phyloP scores from a whole-genome alignment of 768 basidiomycete species.

The Hericium rajendrae region DNA sequence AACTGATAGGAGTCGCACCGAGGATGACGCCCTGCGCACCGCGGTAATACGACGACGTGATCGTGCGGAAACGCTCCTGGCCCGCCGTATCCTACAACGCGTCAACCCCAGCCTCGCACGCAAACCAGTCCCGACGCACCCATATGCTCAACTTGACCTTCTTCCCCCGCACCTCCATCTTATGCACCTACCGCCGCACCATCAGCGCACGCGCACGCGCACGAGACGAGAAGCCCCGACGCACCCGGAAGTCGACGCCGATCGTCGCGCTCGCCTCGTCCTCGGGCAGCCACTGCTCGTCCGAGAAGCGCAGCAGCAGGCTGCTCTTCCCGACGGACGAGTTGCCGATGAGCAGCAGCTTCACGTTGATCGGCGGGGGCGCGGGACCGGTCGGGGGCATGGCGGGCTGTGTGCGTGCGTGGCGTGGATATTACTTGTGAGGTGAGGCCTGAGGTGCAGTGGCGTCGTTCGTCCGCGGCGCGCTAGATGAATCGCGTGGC shows the following conservation, averaged over 20 bases:
- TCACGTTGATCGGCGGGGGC: conserved; percentile 54
- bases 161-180: conserved; percentile 76
- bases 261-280: conserved; percentile 84
- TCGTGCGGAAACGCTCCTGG: conserved; percentile 92
- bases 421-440: no score
- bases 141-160: conserved; percentile 93
- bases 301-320: conserved; percentile 87
- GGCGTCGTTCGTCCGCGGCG: no score
- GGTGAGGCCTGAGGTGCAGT: no score
- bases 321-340: conserved; percentile 92
- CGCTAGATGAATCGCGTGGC: no score
- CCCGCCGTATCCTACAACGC: conserved; percentile 78
- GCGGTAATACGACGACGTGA: conserved; percentile 92
- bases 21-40: conserved; percentile 79
- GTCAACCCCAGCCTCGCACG: not conserved
- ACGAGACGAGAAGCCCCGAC: conserved; percentile 17
- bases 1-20: no score
- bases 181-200: conserved; percentile 52
- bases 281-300: conserved; percentile 89
- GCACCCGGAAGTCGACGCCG: conserved; percentile 76
- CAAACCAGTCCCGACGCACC: conserved; percentile 41
- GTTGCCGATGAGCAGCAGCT: conserved; percentile 79
- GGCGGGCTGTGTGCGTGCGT: no score
- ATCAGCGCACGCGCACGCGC: not conserved
- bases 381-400: not conserved